These are phyloP conservation scores for Fragilaria crotonensis DNA, from an alignment of 108 stramenopile genomes.

Conservation along the genomic window DNA sequence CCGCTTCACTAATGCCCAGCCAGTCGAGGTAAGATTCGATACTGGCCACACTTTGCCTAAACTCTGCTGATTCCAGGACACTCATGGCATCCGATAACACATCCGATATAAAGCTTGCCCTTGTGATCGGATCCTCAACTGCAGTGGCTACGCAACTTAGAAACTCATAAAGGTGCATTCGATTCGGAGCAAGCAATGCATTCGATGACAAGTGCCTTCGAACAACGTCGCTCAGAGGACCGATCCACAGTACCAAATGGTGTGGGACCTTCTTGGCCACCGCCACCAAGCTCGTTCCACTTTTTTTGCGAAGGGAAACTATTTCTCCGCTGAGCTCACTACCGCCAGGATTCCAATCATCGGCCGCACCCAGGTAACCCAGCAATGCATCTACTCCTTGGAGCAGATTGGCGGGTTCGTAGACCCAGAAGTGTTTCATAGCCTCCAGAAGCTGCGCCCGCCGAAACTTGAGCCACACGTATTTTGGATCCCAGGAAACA, in stretches of 20 bases:
- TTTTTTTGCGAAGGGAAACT: slow-evolving; percentile 66
- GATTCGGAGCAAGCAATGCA: slow-evolving; percentile 61
- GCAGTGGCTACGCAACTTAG: slow-evolving; percentile 78
- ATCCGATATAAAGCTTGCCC: slow-evolving; percentile 70
- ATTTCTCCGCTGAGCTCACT: slow-evolving; percentile 51
- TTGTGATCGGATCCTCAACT: slow-evolving; percentile 63
- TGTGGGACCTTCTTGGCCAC: slow-evolving; percentile 69
- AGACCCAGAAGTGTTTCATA: slow-evolving; percentile 69
- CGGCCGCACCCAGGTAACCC: slow-evolving; percentile 46
- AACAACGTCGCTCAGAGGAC: slow-evolving; percentile 67
- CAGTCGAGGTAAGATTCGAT: slow-evolving; percentile 48
- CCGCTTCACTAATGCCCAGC: slow-evolving; percentile 59
- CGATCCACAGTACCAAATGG: slow-evolving; percentile 76
- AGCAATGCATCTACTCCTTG: slow-evolving; percentile 69
- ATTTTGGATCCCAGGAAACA: slow-evolving; percentile 69
- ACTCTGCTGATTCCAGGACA: slow-evolving; percentile 38
- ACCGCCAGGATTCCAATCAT: slow-evolving; percentile 36
- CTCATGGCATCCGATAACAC: slow-evolving; percentile 66
- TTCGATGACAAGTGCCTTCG: slow-evolving; percentile 49
- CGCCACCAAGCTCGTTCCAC: slow-evolving; percentile 66
- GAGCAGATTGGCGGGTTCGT: slow-evolving; percentile 71
- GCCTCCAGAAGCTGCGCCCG: slow-evolving; percentile 58
- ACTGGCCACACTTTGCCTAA: slow-evolving; percentile 46
- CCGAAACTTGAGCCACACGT: slow-evolving; percentile 75
- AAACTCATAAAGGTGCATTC: slow-evolving; percentile 87